These are phyloP conservation scores for Candida sp. DNA, from an alignment of 1,139 yeast genomes.

Conservation along the genomic window DNA sequence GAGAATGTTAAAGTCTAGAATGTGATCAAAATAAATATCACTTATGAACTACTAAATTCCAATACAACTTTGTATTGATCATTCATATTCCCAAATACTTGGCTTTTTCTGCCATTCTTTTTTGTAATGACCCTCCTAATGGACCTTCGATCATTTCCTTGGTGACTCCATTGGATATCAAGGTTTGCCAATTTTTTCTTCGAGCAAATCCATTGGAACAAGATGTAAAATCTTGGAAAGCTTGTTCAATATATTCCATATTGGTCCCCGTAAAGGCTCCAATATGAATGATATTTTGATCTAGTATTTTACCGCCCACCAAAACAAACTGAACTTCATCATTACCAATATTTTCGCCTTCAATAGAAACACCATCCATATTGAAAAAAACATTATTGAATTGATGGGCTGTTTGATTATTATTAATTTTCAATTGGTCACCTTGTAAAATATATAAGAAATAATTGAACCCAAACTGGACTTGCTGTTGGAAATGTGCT, in stretches of 20 bases:
- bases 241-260: constrained; percentile 59
- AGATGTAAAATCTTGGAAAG: constrained; percentile 66
- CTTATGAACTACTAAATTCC: too few relatives aligned
- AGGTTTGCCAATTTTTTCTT: constrained; percentile 63
- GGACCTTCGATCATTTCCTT: constrained; percentile 41
- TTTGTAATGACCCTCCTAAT: constrained; percentile 31
- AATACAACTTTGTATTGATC: too few relatives aligned
- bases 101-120: constrained; percentile 25
- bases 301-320: constrained; percentile 73
- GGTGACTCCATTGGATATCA: constrained; percentile 50
- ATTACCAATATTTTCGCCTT: constrained; percentile 31
- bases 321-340: constrained; percentile 55
- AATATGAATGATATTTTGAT: constrained; percentile 80
- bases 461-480: constrained; percentile 64
- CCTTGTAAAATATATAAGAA: constrained; percentile 75
- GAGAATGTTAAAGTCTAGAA: too few relatives aligned
- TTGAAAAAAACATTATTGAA: constrained; percentile 62
- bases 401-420: constrained; percentile 31
- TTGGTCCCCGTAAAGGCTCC: constrained; percentile 89
- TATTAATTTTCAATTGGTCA: constrained; percentile 42
- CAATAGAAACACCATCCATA: constrained; percentile 57
- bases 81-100: not conserved
- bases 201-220: constrained; percentile 74
- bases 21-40: too few relatives aligned
- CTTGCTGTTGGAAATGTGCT: constrained; percentile 58